Percentiles rank a stretch among this genome's conserved stretches.
Conservation (phyloP, 306 rosid genomes). For the Dalbergia cultrata region DNA sequence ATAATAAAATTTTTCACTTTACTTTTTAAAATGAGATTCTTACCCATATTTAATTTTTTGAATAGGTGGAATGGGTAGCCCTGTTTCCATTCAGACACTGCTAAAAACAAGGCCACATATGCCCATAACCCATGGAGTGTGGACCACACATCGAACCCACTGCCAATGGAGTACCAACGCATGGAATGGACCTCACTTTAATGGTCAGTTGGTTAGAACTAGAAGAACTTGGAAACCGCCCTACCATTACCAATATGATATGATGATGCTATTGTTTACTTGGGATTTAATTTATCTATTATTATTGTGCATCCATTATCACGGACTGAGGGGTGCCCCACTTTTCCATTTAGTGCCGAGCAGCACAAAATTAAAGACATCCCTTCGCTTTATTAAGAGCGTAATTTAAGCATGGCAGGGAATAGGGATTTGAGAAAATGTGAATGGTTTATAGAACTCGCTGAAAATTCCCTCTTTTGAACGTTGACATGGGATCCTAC, state of each 20-base stretch:
- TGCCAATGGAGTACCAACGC: not conserved
- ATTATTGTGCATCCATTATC: not conserved
- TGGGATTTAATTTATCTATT: not conserved
- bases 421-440: not conserved
- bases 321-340: not conserved
- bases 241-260: not conserved
- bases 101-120: not conserved
- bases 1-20: no score
- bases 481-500: not conserved
- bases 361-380: conserved; percentile 25
- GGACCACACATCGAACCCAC: not conserved
- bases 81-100: not conserved
- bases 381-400: not conserved
- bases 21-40: no score
- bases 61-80: not conserved
- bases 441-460: not conserved
- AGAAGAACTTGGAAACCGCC: not conserved
- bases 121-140: not conserved
- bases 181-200: not conserved
- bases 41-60: no score
- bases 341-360: not conserved
- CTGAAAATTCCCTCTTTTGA: not conserved
- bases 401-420: not conserved
- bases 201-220: not conserved
- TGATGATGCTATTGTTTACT: not conserved